phyloP scores from a whole-genome alignment of 345 rosid genomes.

The Eucalyptus urophylla region DNA sequence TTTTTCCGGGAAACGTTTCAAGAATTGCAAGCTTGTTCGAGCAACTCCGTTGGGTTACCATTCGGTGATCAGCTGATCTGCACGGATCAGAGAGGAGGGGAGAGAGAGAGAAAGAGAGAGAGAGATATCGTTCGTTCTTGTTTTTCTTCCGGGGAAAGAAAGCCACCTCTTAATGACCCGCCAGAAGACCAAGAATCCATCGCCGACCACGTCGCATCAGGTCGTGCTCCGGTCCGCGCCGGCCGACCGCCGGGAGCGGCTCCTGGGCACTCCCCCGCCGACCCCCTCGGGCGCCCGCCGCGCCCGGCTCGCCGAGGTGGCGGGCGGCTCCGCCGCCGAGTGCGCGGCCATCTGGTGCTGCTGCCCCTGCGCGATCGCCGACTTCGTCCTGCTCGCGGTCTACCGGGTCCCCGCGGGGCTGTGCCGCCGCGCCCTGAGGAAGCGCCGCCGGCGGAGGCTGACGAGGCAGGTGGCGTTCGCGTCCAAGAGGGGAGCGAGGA shows the following conservation, averaged over 20 bases:
- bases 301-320: constrained; percentile 13
- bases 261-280: background rate
- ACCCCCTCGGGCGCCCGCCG: background rate
- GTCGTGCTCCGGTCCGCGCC: background rate
- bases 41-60: background rate
- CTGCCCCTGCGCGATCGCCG: constrained; percentile 21
- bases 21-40: background rate
- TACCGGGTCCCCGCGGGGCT: constrained; percentile 31
- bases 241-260: background rate
- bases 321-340: constrained; percentile 29
- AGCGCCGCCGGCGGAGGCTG: constrained; percentile 5
- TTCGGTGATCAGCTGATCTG: background rate
- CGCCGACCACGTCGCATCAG: background rate
- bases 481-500: background rate
- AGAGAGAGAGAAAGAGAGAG: background rate
- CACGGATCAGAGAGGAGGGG: background rate
- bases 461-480: constrained; percentile 1
- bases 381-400: constrained; percentile 12
- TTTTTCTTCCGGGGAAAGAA: too few relatives aligned
- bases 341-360: constrained; percentile 38
- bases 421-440: constrained; percentile 19
- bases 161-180: background rate
- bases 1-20: background rate
- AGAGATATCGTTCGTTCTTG: background rate
- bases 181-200: background rate